Evolutionary conservation across 306 rosid species (phyloP).

Genomic region (Clitoria ternatea): DNA sequence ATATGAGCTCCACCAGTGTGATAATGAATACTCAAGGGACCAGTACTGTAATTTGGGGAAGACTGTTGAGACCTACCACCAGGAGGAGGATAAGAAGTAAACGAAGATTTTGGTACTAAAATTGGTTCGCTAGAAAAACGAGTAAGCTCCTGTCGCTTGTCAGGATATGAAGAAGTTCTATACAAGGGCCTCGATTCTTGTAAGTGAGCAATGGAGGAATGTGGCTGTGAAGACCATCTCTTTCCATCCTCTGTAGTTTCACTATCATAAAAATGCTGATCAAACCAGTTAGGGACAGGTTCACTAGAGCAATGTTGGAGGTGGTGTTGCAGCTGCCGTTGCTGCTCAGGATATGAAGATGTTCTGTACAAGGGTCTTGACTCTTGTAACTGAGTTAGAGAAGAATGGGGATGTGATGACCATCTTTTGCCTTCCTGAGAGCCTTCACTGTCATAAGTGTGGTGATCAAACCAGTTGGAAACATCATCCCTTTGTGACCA

Average conservation of each 20-base stretch:
- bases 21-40: conserved; percentile 34
- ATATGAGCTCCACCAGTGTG: conserved; percentile 41
- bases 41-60: conserved; percentile 40
- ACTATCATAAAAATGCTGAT: conserved; percentile 35
- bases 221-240: conserved; percentile 55
- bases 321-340: conserved; percentile 34
- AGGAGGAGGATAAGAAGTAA: conserved; percentile 56
- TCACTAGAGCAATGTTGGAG: conserved; percentile 66
- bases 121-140: conserved; percentile 52
- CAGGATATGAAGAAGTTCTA: conserved; percentile 60
- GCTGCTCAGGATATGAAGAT: conserved; percentile 86
- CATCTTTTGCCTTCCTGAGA: conserved; percentile 35
- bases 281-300: conserved; percentile 56
- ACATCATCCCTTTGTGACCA: conserved; percentile 48
- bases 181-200: conserved; percentile 35
- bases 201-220: conserved; percentile 24
- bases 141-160: conserved; percentile 40
- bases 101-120: conserved; percentile 42
- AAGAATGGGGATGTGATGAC: conserved; percentile 72
- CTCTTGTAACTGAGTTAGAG: conserved; percentile 33
- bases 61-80: conserved; percentile 45
- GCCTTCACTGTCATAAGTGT: conserved; percentile 33
- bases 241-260: conserved; percentile 43
- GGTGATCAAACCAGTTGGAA: conserved; percentile 39
- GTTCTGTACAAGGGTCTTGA: conserved; percentile 68